phyloP scores from a whole-genome alignment of 257 asterid genomes.

The Petunia axillaris region DNA sequence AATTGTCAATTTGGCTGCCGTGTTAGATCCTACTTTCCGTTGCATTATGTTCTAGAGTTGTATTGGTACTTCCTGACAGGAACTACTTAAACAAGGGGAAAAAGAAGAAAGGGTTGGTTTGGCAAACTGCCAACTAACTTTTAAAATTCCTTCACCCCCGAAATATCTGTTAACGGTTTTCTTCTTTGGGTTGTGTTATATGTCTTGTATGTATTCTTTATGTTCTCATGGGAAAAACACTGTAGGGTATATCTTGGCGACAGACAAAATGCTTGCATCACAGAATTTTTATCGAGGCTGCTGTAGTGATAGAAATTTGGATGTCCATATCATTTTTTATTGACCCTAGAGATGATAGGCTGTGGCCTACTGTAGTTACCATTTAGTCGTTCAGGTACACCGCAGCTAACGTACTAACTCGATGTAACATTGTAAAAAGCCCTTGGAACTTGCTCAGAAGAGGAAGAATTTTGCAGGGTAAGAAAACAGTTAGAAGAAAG shows the following conservation, averaged over 20 bases:
- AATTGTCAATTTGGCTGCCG: background rate
- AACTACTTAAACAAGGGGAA: background rate
- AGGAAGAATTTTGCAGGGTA: background rate
- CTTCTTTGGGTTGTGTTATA: background rate
- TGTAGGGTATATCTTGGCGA: too few relatives aligned
- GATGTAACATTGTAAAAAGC: background rate
- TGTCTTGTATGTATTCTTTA: too few relatives aligned
- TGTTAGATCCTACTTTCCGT: background rate
- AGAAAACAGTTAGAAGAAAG: background rate
- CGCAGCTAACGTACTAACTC: background rate
- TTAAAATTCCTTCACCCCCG: background rate
- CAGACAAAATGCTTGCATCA: background rate
- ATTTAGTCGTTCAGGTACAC: background rate
- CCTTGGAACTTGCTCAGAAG: background rate
- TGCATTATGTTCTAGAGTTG: background rate
- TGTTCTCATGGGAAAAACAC: too few relatives aligned
- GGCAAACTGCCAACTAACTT: background rate
- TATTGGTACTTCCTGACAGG: background rate
- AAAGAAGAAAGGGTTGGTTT: background rate
- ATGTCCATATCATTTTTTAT: too few relatives aligned
- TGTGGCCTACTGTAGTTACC: background rate
- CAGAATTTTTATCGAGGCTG: background rate
- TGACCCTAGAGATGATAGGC: background rate
- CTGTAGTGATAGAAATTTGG: background rate
- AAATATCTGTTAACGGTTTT: background rate